Conservation (phyloP, 805 yeast species). For the Priceomyces castillae region DNA sequence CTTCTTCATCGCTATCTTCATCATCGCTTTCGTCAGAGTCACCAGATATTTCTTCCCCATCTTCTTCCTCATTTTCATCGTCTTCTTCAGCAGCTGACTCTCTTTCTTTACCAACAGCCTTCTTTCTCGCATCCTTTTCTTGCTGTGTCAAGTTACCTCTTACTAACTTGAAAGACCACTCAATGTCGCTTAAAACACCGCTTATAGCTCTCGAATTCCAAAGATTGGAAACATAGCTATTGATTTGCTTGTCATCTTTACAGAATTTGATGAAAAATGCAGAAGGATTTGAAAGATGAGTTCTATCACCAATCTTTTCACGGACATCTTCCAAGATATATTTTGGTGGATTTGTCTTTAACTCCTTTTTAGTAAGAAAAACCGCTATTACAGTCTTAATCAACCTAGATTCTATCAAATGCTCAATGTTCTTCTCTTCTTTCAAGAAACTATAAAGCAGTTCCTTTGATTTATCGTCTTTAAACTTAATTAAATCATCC, state of each 20-base stretch:
- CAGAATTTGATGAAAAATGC: conserved; percentile 43
- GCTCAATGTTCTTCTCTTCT: conserved; percentile 16
- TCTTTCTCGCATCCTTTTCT: conserved; percentile 29
- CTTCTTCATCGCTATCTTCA: conserved; percentile 13
- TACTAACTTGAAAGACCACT: conserved; percentile 46
- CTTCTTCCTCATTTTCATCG: conserved; percentile 23
- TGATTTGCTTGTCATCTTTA: conserved; percentile 37
- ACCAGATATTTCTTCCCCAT: conserved; percentile 12
- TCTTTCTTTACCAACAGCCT: conserved; percentile 16
- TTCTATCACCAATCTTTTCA: conserved; percentile 25
- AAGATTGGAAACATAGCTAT: conserved; percentile 46
- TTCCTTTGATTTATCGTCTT: conserved; percentile 10
- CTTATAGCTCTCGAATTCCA: conserved; percentile 46
- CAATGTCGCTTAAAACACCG: conserved; percentile 31
- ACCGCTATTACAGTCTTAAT: conserved; percentile 26
- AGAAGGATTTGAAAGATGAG: conserved; percentile 41
- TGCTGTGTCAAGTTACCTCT: conserved; percentile 44
- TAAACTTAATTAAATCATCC: conserved; percentile 14
- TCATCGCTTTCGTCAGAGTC: conserved; percentile 15
- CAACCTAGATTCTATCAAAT: conserved; percentile 31
- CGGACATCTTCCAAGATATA: conserved; percentile 31
- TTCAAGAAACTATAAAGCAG: conserved; percentile 21
- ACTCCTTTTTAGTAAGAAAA: conserved; percentile 29
- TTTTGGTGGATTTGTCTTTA: conserved; percentile 30
- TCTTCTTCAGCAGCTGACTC: conserved; percentile 18